A percentile compares a stretch with the other conserved stretches of the same genome.
phyloP scores from a whole-genome alignment of 768 basidiomycete species.

The Phylloporus sp. region DNA sequence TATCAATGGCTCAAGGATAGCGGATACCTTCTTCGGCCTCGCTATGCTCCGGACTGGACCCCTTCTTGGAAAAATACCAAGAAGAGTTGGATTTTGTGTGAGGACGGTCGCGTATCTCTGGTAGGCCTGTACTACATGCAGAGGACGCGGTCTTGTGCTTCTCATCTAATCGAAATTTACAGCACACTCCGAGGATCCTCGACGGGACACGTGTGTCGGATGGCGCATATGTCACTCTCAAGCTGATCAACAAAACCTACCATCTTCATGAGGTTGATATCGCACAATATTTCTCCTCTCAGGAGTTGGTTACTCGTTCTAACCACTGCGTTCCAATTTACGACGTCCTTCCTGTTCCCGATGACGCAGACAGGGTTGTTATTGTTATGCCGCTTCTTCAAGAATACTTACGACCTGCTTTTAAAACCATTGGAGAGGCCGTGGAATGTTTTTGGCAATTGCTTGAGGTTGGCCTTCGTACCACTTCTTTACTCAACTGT shows the following conservation, averaged over 20 bases:
- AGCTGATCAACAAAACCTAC: conserved; percentile 14
- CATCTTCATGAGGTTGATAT: too few species aligned
- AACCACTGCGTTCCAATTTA: too few species aligned
- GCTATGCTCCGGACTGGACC: conserved; percentile 18
- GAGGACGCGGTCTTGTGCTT: too few species aligned
- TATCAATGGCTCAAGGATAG: too few species aligned
- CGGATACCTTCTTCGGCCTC: conserved; percentile 18
- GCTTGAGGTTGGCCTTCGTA: conserved; percentile 23
- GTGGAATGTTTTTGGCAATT: conserved; percentile 29
- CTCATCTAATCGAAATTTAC: neutral
- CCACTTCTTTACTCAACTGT: fast-evolving
- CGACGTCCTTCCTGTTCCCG: conserved; percentile 18
- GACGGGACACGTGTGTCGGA: too few species aligned
- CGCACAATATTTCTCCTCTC: conserved; percentile 15
- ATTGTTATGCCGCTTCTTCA: conserved; percentile 37
- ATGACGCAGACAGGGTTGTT: too few species aligned
- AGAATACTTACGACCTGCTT: conserved; percentile 16
- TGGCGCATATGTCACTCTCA: conserved; percentile 29
- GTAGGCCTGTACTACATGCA: too few species aligned
- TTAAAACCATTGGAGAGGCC: conserved; percentile 19
- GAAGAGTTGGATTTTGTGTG: neutral
- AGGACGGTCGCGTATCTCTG: neutral
- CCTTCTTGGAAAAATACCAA: conserved; percentile 17
- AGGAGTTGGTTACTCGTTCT: neutral
- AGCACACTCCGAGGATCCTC: conserved; percentile 16